These are phyloP conservation scores for Penicillium goetzii DNA, from an alignment of 495 filamentous ascomycete species.

Conservation along the genomic window DNA sequence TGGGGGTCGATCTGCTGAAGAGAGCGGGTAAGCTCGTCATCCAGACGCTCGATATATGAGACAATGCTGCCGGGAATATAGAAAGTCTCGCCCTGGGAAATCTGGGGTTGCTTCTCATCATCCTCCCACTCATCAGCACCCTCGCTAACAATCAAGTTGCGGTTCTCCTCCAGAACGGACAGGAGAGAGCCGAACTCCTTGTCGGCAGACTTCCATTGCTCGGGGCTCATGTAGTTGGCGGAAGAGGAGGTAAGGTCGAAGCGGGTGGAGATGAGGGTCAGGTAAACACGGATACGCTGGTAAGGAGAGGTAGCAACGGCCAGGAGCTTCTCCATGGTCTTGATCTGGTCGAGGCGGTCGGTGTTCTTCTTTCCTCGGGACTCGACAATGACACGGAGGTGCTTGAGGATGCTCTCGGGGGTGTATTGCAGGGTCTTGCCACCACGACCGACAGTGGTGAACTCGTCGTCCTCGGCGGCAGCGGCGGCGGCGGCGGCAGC, in stretches of 20 bases:
- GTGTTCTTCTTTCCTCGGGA: constrained; percentile 98
- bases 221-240: constrained; percentile 85
- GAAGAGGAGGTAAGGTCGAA: constrained; percentile 88
- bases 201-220: constrained; percentile 96
- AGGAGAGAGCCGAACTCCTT: constrained; percentile 79
- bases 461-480: constrained; percentile 79
- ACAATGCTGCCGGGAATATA: constrained; percentile 92
- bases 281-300: constrained; percentile 89
- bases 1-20: constrained; percentile 97
- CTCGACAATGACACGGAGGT: constrained; percentile 89
- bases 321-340: constrained; percentile 92
- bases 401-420: constrained; percentile 96
- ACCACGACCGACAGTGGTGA: constrained; percentile 81
- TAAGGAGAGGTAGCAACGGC: constrained; percentile 89
- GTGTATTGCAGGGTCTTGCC: constrained; percentile 88
- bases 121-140: constrained; percentile 98
- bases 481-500: constrained; percentile 39
- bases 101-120: constrained; percentile 84
- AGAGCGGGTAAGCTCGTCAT: constrained; percentile 96
- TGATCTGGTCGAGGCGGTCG: constrained; percentile 90
- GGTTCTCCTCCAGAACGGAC: constrained; percentile 74
- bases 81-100: constrained; percentile 72
- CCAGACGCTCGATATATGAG: constrained; percentile 91
- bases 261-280: constrained; percentile 89
- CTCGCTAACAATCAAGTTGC: constrained; percentile 81